Conservation (phyloP, 2,329 filamentous ascomycete species). For the Exserohilum turcica region DNA sequence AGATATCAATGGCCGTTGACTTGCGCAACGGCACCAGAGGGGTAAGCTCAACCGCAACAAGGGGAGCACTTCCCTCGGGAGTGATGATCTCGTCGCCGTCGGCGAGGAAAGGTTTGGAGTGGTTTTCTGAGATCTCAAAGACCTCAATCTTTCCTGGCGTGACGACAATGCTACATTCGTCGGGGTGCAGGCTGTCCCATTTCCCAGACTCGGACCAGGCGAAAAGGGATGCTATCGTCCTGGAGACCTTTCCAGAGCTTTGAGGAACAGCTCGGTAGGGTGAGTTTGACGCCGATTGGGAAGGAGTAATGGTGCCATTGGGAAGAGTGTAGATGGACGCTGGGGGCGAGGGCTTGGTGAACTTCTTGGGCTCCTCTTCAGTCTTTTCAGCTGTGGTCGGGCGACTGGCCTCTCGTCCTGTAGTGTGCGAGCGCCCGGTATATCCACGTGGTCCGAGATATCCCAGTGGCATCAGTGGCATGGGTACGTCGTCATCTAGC, state of each 20-base stretch:
- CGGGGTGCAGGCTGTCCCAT: constrained; percentile 65
- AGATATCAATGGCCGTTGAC: constrained; percentile 90
- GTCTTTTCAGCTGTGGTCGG: constrained; percentile 10
- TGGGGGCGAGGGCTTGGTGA: constrained; percentile 53
- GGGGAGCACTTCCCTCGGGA: constrained; percentile 52
- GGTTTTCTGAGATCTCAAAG: constrained; percentile 60
- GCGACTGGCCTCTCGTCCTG: constrained; percentile 17
- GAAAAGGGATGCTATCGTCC: constrained; percentile 65
- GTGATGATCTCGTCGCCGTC: constrained; percentile 49
- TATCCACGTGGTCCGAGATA: constrained; percentile 27
- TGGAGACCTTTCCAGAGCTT: constrained; percentile 58
- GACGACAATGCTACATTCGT: constrained; percentile 67
- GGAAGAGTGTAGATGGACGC: constrained; percentile 46
- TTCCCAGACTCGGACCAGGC: constrained; percentile 64
- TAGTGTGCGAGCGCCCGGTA: constrained; percentile 15
- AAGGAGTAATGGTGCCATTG: constrained; percentile 69
- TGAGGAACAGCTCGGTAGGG: constrained; percentile 63
- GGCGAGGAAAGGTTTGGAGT: constrained; percentile 50
- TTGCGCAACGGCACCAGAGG: constrained; percentile 88
- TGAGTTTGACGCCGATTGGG: constrained; percentile 80
- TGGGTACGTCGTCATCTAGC: constrained; percentile 55
- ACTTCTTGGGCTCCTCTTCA: constrained; percentile 38
- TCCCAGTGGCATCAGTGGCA: constrained; percentile 44
- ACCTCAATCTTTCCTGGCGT: constrained; percentile 69
- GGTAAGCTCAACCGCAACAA: constrained; percentile 81